Evolutionary conservation across 805 yeast species (phyloP), one percentile per base, ranked within the genome.

Genomic region (Candida sakaeoensis): DNA sequence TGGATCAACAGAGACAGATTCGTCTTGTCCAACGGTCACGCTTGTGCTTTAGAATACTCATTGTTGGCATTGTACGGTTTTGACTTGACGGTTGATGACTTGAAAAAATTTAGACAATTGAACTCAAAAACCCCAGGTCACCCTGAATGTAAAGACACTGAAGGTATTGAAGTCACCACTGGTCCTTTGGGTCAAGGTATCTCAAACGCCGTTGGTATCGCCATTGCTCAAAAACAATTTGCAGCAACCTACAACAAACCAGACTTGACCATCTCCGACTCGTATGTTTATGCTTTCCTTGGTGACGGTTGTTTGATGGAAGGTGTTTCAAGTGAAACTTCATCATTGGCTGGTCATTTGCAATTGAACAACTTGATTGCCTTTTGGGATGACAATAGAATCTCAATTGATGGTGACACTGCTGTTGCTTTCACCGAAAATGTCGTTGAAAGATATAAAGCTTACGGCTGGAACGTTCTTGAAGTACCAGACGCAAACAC

Each of bases 181-280:
- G 99, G 99, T 66, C 98, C 99, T 43, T 79, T 91, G 57, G 99
- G 99, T 64, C 99, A 91, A 73, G 99, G 99, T 82, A 78, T 91
- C 55, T 75, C 84, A 55, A 90, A 88, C 64, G 97, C 97, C 41
- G 95, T 91, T 55, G 99, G 99, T 73, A 63, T 91, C 52, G 98
- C 99, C 42, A 78, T 91, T 58, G 99, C 96, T 46, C 95, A 88
- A 72, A 80, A 82, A 52, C 90, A 88, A 68, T 70, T 86, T 46
- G 96, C 95, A 54, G 96, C 96, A 51, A 82, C 83, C 51, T 91
- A 82, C 79, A 89, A 90, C 83, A 87, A 85, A 75, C 95, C 95
- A 54, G 84, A 75, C 58, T 78, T 65, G 68, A 68, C 76, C 33
- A 54, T 91, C 43, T 76, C 90, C 42, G 85, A 87, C 72, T 77